These are phyloP conservation scores for Plasmodium sp. DNA, from an alignment of 169 alveolate species.

Conservation along the genomic window DNA sequence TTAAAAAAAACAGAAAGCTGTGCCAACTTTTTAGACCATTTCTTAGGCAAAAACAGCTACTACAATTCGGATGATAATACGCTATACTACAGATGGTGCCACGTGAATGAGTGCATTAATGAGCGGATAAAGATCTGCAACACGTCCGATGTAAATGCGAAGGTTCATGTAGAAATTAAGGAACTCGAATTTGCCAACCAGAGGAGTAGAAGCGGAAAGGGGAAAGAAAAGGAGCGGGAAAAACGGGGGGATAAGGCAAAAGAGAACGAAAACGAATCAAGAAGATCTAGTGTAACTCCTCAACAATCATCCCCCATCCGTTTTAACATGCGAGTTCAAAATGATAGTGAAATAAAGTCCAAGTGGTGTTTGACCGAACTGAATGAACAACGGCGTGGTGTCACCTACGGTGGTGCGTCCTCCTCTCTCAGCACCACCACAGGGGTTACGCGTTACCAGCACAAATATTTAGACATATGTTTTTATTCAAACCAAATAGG, in stretches of 20 bases:
- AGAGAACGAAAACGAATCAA: constrained; percentile 16
- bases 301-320: neutral
- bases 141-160: constrained; percentile 42
- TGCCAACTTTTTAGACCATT: neutral
- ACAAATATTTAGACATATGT: constrained; percentile 63
- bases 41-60: constrained; percentile 54
- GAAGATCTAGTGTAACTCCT: neutral
- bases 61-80: constrained; percentile 61
- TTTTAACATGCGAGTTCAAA: constrained; percentile 13
- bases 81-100: constrained; percentile 34
- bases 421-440: neutral
- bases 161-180: constrained; percentile 36
- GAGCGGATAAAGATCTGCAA: constrained; percentile 67
- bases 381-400: neutral
- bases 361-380: constrained; percentile 22
- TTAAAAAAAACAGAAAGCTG: constrained; percentile 14
- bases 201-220: neutral
- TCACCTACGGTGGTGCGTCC: neutral
- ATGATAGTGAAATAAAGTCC: constrained; percentile 39
- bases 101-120: constrained; percentile 54
- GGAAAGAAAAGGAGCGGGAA: neutral
- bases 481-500: constrained; percentile 63
- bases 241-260: neutral
- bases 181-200: constrained; percentile 16
- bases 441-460: constrained; percentile 43